Base-by-base conservation (phyloP, 176 grass and related monocot species). In the Oryza brachyantha region DNA sequence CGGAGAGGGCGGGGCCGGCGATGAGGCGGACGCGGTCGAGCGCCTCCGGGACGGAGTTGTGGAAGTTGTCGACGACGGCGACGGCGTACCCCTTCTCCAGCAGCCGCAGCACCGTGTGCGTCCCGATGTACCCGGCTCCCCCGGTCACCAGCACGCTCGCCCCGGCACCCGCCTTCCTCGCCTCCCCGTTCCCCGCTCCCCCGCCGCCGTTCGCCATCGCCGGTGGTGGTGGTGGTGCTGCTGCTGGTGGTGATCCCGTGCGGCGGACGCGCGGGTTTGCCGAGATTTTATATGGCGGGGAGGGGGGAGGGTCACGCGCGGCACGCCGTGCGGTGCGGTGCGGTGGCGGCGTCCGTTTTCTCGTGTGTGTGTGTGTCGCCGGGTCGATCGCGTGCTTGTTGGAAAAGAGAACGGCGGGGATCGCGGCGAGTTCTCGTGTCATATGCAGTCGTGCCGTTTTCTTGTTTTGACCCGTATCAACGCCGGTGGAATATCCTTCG, bases 41-140 rank as follows among this genome's bases (percentile, higher is more conserved):
- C 11, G 92, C 92, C 80, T 90, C 95, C 0, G 92, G 89, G 34
- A 89, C 90, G 74, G 95, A 94, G 92, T 98, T 98, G 85, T 92
- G 76, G 77, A 98, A 86, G 92, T 92, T 98, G 83, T 98, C 95
- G 60, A 98, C 87, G 80, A 83, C 76, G 42, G 85, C 86, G 77
- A 98, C 92, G 65, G 32, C 76, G 92, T 74, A 90, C 0, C 95
- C 95, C 31, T 81, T 90, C 64, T 64, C 76, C 63, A 98, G 89
- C 8, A 98, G 85, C 74, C 84, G 95, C 45, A 98, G 85, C 87
- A 83, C 92, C 29, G 95, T 98, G 89, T 94, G 95, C 66, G 92
- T 98, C 60, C 95, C 92, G 83, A 98, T 98, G 72, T 90, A 98
- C 7, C 95, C 92, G 4, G 90, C 95, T 60, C 95, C 95, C 14